Percentiles rank a stretch among this genome's conserved stretches.
Evolutionary conservation across 1,284 basidiomycete genomes (phyloP).

Genomic region (Irpex sp.): DNA sequence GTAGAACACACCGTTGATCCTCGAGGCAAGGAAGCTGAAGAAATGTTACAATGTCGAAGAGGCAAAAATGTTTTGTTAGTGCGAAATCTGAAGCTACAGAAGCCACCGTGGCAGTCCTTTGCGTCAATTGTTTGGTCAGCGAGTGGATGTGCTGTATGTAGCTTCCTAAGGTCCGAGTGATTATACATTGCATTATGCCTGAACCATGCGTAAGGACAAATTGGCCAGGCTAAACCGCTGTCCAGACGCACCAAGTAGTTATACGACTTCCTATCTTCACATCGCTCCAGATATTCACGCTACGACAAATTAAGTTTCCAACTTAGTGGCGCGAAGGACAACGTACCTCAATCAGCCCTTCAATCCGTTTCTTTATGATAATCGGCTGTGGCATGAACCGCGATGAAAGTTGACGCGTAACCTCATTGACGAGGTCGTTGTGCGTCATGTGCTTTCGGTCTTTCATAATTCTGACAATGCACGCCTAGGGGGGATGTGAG

Average conservation of each 20-base stretch:
- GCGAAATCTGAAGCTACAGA: neutral
- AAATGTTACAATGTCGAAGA: too few relatives aligned
- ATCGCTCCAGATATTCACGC: slow-evolving; percentile 80
- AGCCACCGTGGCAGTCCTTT: neutral
- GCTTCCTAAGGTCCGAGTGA: neutral
- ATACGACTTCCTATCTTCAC: slow-evolving; percentile 79
- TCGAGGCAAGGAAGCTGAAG: too few relatives aligned
- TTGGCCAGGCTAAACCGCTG: neutral
- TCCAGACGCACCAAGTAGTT: slow-evolving; percentile 59
- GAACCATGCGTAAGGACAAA: neutral
- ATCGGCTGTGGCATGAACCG: slow-evolving; percentile 87
- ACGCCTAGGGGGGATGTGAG: slow-evolving; percentile 59
- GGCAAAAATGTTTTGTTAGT: too few relatives aligned
- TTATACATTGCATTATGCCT: slow-evolving; percentile 10
- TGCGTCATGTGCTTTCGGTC: slow-evolving; percentile 88
- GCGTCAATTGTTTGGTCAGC: too few relatives aligned
- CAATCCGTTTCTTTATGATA: slow-evolving; percentile 92
- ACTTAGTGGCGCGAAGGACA: neutral
- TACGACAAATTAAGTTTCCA: slow-evolving; percentile 24
- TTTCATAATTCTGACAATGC: slow-evolving; percentile 98
- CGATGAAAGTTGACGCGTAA: slow-evolving; percentile 78
- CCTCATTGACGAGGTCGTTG: slow-evolving; percentile 89
- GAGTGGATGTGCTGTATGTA: neutral
- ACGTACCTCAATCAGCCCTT: slow-evolving; percentile 87
- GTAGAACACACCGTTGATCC: too few relatives aligned